Percentiles rank a stretch among this genome's conserved stretches.
Conservation (phyloP, 2,329 filamentous ascomycete genomes). For the Orbilia ellipsospora region DNA sequence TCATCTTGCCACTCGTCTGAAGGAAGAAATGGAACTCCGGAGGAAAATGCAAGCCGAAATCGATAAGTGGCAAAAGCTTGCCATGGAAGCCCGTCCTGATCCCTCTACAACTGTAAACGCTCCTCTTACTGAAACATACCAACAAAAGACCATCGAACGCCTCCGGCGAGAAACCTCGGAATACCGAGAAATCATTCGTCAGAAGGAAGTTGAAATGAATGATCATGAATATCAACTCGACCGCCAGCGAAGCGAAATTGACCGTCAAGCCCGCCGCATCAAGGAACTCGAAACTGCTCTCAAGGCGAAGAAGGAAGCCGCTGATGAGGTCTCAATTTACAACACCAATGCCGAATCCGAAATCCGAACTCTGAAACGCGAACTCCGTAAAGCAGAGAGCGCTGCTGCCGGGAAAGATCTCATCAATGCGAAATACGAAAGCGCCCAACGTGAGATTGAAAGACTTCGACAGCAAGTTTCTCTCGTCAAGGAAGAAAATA, state of each 20-base stretch:
- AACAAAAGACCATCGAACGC: constrained; percentile 53
- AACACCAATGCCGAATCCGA: constrained; percentile 42
- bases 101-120: constrained; percentile 38
- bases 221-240: constrained; percentile 51
- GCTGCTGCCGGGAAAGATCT: constrained; percentile 51
- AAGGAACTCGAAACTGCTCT: constrained; percentile 49
- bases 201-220: constrained; percentile 52
- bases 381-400: constrained; percentile 49
- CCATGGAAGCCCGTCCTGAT: constrained; percentile 33
- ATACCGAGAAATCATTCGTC: constrained; percentile 44
- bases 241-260: constrained; percentile 51
- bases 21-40: constrained; percentile 56
- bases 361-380: constrained; percentile 43
- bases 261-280: constrained; percentile 45
- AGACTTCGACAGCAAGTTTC: constrained; percentile 42
- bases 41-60: constrained; percentile 52
- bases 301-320: constrained; percentile 38
- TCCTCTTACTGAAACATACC: constrained; percentile 47
- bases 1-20: constrained; percentile 56
- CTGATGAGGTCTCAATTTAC: constrained; percentile 27
- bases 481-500: constrained; percentile 50
- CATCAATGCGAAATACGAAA: constrained; percentile 30
- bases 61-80: constrained; percentile 53
- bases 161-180: constrained; percentile 48
- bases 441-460: constrained; percentile 44